Base-by-base conservation (phyloP, 192 early-diverging fungal species). In the Cladochytrium replicatum region DNA sequence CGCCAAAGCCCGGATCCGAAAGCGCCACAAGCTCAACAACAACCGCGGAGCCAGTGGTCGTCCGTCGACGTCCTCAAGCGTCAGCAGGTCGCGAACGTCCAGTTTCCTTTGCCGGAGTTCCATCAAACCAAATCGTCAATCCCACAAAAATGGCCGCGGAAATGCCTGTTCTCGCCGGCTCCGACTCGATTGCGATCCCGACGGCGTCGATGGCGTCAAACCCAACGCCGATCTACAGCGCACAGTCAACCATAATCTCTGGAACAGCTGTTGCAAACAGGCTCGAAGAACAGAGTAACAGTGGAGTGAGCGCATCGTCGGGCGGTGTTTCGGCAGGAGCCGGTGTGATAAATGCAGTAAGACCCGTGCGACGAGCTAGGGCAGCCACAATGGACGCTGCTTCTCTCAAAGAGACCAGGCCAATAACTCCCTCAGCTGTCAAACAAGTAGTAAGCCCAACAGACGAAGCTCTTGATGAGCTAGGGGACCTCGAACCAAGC, bases 71-170 rank as follows among this genome's bases (percentile, higher is more conserved):
- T 21, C 54, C 64, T 3, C 46, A 55, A 0, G 48, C 57, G 13
- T 52, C 62, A 6, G 32, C 32, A 9, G 29, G 25, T 6, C 46
- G 48, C 2, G 52, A 64, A 17, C 58, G 68, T 9, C 68, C 68
- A 3, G 41, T 52, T 5, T 70, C 68, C 9, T 70, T 66, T 53
- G 68, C 63, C 5, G 68, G 68, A 9, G 62, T 65, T 13, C 60
- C 59, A 1, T 41, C 51, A 22, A 29, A 48, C 41, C 62, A 58
- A 30, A 58, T 62, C 44, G 11, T 30, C 2, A 11, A 13, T 2
- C 11, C 42, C 6, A 22, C 43, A 8, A 11, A 23, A 1, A 23
- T 13, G 5, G n/a, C 63, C 7, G 44, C 29, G n/a, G 61, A 64
- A 45, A 57, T 62, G 52, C 55, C 64, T 17, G 17, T 17, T 13